phyloP scores from a whole-genome alignment of 345 rosid genomes.

The Odontarrhena argentea region DNA sequence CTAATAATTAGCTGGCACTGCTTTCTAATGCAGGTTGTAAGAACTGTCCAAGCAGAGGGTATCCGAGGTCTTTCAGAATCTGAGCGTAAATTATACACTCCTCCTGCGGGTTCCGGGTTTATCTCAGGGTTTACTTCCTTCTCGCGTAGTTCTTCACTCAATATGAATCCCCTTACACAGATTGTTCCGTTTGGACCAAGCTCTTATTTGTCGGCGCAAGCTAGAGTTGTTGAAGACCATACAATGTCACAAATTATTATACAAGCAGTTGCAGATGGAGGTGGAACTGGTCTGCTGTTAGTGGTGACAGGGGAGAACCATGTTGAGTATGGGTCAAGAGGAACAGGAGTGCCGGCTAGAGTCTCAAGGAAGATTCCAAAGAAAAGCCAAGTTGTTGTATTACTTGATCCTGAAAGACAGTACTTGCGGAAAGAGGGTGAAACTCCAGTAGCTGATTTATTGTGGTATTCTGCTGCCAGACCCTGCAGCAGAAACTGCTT shows the following conservation, averaged over 20 bases:
- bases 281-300: slow-evolving; percentile 64
- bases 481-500: slow-evolving; percentile 92
- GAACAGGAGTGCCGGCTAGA: slow-evolving; percentile 89
- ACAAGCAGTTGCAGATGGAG: slow-evolving; percentile 62
- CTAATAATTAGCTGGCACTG: background rate
- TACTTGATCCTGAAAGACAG: slow-evolving; percentile 93
- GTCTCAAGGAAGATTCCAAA: slow-evolving; percentile 78
- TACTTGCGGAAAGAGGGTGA: slow-evolving; percentile 84
- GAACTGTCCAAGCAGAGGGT: slow-evolving; percentile 95
- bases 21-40: slow-evolving; percentile 54
- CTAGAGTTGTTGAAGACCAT: slow-evolving; percentile 84
- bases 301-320: slow-evolving; percentile 89
- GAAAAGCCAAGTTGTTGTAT: slow-evolving; percentile 78
- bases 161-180: slow-evolving; percentile 54
- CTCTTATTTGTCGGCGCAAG: slow-evolving; percentile 83
- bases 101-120: slow-evolving; percentile 91
- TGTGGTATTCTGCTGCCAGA: slow-evolving; percentile 95
- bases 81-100: slow-evolving; percentile 69
- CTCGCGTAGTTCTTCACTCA: slow-evolving; percentile 59
- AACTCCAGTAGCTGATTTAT: slow-evolving; percentile 80
- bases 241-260: slow-evolving; percentile 74
- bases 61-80: slow-evolving; percentile 78
- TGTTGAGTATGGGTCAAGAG: slow-evolving; percentile 74
- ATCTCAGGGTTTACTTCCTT: slow-evolving; percentile 79
- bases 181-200: slow-evolving; percentile 79